phyloP scores from a whole-genome alignment of 176 grass and related monocot species.

The Raddia distichophylla region DNA sequence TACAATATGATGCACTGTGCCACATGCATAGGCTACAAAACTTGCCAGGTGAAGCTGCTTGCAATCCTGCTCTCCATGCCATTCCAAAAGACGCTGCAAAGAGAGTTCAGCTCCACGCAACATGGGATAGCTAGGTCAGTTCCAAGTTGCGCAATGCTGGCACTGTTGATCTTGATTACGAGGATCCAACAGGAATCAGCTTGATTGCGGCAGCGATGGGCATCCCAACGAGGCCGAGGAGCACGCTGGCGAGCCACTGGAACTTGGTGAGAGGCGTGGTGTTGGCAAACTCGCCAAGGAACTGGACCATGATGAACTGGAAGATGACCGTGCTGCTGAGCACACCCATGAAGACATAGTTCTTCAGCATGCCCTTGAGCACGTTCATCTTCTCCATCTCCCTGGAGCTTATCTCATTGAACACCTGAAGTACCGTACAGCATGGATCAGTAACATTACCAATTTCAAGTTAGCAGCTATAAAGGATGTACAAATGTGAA shows the following conservation, averaged over 20 bases:
- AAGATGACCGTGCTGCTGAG: conserved; percentile 75
- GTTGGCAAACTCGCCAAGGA: conserved; percentile 90
- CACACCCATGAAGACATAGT: conserved; percentile 79
- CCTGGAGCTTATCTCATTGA: conserved; percentile 96
- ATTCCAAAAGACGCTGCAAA: conserved; percentile 31
- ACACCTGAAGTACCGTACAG: conserved; percentile 52
- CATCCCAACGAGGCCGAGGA: conserved; percentile 77
- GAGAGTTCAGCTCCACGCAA: conserved; percentile 20
- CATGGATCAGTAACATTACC: not conserved
- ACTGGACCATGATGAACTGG: conserved; percentile 91
- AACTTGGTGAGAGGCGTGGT: conserved; percentile 58
- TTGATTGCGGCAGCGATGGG: conserved; percentile 66
- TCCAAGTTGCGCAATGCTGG: not conserved
- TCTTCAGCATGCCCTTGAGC: conserved; percentile 78
- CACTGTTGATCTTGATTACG: conserved; percentile 27
- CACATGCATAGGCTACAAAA: conserved; percentile 27
- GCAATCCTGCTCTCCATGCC: conserved; percentile 27
- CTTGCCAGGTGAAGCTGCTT: conserved; percentile 17
- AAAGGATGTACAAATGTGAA: conserved; percentile 6
- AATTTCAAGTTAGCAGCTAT: not conserved
- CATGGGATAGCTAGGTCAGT: not conserved
- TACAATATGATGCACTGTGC: conserved; percentile 33
- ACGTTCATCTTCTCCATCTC: conserved; percentile 98
- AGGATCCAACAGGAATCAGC: conserved; percentile 68
- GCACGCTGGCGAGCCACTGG: conserved; percentile 68